phyloP scores from a whole-genome alignment of 2,329 filamentous ascomycete species.

The Calonectria leucothoes region DNA sequence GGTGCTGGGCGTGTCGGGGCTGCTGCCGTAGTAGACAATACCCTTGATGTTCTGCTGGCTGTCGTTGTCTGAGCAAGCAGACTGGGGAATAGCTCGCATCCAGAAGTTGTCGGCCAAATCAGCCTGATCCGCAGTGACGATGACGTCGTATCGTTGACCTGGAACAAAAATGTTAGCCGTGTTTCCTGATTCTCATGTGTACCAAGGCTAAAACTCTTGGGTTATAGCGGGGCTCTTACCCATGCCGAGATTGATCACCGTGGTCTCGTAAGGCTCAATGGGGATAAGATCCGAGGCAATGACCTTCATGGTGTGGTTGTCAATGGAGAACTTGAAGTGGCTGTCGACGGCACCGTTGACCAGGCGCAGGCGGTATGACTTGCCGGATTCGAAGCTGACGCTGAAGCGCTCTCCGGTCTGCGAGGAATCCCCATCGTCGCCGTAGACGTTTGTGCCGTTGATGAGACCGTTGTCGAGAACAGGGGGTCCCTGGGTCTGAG shows the following conservation, averaged over 20 bases:
- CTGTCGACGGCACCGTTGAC: constrained; percentile 60
- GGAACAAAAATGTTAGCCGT: constrained; percentile 55
- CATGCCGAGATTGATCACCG: constrained; percentile 39
- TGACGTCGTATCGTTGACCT: constrained; percentile 60
- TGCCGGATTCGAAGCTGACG: constrained; percentile 53
- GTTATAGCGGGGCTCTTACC: constrained; percentile 14
- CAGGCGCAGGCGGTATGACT: constrained; percentile 60
- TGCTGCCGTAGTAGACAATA: constrained; percentile 56
- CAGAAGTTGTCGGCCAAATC: constrained; percentile 55
- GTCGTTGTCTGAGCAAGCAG: constrained; percentile 53
- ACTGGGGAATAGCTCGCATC: constrained; percentile 59
- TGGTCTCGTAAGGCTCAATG: constrained; percentile 64
- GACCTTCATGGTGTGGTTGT: constrained; percentile 67
- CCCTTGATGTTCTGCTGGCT: constrained; percentile 58
- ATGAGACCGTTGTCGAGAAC: constrained; percentile 58
- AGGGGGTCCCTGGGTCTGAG: constrained; percentile 48
- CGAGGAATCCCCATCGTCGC: constrained; percentile 39
- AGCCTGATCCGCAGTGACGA: constrained; percentile 53
- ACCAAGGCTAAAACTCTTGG: not conserved
- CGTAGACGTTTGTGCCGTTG: constrained; percentile 55
- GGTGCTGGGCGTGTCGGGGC: constrained; percentile 25
- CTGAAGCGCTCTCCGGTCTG: constrained; percentile 48
- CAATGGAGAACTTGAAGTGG: constrained; percentile 61
- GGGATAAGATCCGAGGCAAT: constrained; percentile 69
- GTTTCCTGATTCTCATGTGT: too few species aligned